Evolutionary conservation across 345 rosid genomes (phyloP), one percentile per base, ranked within the genome.

Genomic region (Luvunga scandens): DNA sequence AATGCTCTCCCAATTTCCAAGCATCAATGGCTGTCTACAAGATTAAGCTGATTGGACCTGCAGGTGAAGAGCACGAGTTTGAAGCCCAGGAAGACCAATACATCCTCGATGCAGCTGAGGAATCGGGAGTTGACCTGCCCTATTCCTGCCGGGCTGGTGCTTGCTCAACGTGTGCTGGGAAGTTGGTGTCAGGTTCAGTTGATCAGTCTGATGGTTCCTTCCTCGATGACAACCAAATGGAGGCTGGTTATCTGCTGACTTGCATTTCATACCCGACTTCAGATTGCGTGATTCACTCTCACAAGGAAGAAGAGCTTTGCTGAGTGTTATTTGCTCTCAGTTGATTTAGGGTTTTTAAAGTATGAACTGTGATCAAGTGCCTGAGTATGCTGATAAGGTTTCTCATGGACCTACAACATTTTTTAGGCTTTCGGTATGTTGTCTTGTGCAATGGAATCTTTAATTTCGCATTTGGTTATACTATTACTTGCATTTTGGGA

Each of bases 101-200:
- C 93, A 90, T 95, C 66, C 87, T 95, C 21, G 98, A 93, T 71
- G 88, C 94, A 25, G 98, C 96, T 9, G 98, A 95, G 85, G 75
- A 69, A 16, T 96, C 93, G 0, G 98, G 97, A 75, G 62, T 89
- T 4, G 98, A 95, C 21, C 83, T 93, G 84, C 98, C 98, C 8
- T 92, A 89, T 80, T 95, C 96, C 21, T 93, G 98, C 89, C 84
- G 94, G 85, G 98, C 98, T 0, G 98, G 98, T 22, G 97, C 98
- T 3, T 93, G 98, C 88, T 92, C 91, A 1, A 95, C 90, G 39
- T 95, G 98, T 39, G 93, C 94, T 0, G 98, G 97, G 76, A 86
- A 88, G 86, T 39, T 93, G 34, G 90, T 30, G 76, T 64, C 87
- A 0, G 98, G 98, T 0, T 7, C 88, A 1, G 98, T 93, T 31